Conservation (phyloP, 2,329 filamentous ascomycete species). For the Ophiosphaerella korrae region DNA sequence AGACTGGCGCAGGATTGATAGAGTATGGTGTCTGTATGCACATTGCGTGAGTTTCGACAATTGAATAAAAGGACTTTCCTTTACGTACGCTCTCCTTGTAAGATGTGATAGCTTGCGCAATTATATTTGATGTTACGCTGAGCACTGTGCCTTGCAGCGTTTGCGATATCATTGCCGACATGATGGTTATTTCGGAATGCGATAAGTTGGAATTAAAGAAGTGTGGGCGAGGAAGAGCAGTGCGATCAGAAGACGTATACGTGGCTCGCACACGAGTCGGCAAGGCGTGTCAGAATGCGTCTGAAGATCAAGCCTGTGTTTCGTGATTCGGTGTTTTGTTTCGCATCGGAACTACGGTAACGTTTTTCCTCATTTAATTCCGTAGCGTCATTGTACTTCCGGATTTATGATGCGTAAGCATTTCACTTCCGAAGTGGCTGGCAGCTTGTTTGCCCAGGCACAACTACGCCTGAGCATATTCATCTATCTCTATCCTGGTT, state of each 20-base stretch:
- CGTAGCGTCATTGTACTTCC: too few relatives aligned
- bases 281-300: conserved; percentile 4
- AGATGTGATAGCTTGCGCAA: conserved; percentile 72
- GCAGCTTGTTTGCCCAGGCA: too few relatives aligned
- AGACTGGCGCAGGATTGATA: conserved; percentile 69
- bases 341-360: background rate
- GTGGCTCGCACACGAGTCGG: background rate
- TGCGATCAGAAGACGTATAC: background rate
- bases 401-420: background rate
- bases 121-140: conserved; percentile 69
- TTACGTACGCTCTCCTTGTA: conserved; percentile 62
- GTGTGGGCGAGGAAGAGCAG: background rate
- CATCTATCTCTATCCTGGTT: too few relatives aligned
- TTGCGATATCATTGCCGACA: conserved; percentile 42
- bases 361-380: background rate
- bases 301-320: background rate
- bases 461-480: too few relatives aligned
- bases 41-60: background rate
- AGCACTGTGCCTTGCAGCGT: conserved; percentile 68
- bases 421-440: background rate
- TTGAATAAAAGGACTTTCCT: background rate
- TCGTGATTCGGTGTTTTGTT: background rate
- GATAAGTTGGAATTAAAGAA: background rate
- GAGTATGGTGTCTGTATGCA: conserved; percentile 59
- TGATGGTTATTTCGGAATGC: conserved; percentile 11